A percentile compares a stretch with the other conserved stretches of the same genome.
phyloP scores from a whole-genome alignment of 192 early-diverging fungal species.

The Funneliformis geosporum region DNA sequence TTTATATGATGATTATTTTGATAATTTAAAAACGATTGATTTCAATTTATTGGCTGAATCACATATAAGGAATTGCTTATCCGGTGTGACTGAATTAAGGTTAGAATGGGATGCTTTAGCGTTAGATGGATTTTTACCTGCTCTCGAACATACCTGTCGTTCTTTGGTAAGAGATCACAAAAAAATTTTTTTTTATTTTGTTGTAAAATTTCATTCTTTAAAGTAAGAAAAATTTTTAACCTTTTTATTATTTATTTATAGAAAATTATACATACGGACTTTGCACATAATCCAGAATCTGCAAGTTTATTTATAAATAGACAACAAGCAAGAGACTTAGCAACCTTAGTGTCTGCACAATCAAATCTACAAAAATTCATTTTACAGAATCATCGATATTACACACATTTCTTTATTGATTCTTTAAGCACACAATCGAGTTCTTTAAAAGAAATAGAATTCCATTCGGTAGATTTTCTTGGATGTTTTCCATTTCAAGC shows the following conservation, averaged over 20 bases:
- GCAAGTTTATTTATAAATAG: not conserved
- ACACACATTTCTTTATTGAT: conserved; percentile 1
- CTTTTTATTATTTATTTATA: not conserved
- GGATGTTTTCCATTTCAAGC: conserved; percentile 3
- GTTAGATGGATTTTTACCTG: not conserved
- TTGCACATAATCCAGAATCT: conserved; percentile 4
- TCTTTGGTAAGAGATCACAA: not conserved
- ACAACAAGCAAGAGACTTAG: not conserved
- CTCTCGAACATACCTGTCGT: not conserved
- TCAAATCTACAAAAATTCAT: not conserved
- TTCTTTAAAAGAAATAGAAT: not conserved
- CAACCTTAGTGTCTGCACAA: conserved; percentile 1
- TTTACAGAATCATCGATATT: conserved; percentile 12
- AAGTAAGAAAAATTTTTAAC: not conserved
- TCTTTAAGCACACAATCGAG: not conserved
- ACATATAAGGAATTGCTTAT: not conserved
- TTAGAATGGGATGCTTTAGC: conserved; percentile 19
- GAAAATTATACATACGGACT: not conserved
- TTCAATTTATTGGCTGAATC: not conserved
- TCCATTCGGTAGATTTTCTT: conserved; percentile 16
- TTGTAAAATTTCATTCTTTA: not conserved
- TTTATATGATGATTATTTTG: conserved; percentile 8
- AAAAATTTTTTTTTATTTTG: not conserved
- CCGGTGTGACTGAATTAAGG: not conserved
- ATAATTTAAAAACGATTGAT: not conserved